phyloP scores from a whole-genome alignment of 169 alveolate species.

The Theileria annulata region DNA sequence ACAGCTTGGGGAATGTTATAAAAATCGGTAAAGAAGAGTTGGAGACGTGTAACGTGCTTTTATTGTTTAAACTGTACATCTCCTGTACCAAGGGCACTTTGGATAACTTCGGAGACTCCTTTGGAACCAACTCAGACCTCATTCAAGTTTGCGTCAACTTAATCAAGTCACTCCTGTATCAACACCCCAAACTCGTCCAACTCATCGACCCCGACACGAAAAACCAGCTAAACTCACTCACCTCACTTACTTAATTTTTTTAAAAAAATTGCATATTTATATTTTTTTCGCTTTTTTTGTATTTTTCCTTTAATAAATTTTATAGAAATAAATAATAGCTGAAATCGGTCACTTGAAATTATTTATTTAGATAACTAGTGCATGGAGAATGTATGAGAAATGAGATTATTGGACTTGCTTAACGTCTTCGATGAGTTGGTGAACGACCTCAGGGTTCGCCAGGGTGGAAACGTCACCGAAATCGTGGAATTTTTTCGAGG shows the following conservation, averaged over 20 bases:
- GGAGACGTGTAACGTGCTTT: background rate
- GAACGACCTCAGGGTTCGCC: slow-evolving; percentile 81
- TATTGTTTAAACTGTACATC: background rate
- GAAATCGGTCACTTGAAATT: background rate
- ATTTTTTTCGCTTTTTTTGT: background rate
- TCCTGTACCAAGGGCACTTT: background rate
- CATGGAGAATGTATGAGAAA: background rate
- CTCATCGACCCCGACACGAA: slow-evolving; percentile 5
- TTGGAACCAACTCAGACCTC: slow-evolving; percentile 12
- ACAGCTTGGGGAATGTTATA: too few relatives aligned
- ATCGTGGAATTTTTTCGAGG: slow-evolving; percentile 76
- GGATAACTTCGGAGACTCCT: slow-evolving; percentile 9
- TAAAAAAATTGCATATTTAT: background rate
- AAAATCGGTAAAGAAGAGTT: background rate
- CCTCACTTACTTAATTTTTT: background rate
- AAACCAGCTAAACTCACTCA: background rate
- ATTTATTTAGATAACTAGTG: too few relatives aligned
- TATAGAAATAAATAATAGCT: background rate
- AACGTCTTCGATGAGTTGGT: slow-evolving; percentile 61
- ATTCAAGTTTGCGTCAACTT: background rate
- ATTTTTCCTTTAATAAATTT: background rate
- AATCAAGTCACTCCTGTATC: background rate
- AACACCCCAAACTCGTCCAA: slow-evolving; percentile 9
- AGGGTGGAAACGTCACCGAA: slow-evolving; percentile 84
- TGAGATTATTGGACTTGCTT: slow-evolving; percentile 10